Base-by-base conservation (phyloP, 2,329 filamentous ascomycete species). In the Ophiosphaerella korrae region DNA sequence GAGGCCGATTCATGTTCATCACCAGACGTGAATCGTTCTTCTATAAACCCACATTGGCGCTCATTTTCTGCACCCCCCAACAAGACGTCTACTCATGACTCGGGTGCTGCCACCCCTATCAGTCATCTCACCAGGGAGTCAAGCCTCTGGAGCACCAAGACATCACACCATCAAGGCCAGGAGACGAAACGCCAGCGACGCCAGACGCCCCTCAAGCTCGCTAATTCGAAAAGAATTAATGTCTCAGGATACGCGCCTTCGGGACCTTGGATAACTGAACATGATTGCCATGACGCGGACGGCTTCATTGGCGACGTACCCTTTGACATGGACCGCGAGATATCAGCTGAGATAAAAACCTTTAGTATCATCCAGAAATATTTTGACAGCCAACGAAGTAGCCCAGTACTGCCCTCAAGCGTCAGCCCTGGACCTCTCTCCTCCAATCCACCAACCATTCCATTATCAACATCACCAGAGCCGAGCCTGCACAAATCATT, bases 291-390 rank as follows among this genome's bases (percentile, higher is more conserved):
- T 46, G 58, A 48, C 23, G 58, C 57, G 7, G 52, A 48, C 31
- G 60, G 61, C n/a, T 55, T 50, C n/a, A 50, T 60, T 42, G 52
- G 55, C 29, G 53, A 63, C n/a, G 39, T 58, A 21, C 51, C 63
- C 14, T 58, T 63, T 9, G 58, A 67, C 38, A 57, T 61, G 16
- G 62, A 69, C 23, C 63, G 64, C 18, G 56, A 62, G 13, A 48
- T 57, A 18, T 50, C 58, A 7, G 60, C 50, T 7, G 63, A 65
- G 14, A 50, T 61, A 33, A 63, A 62, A n/a, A 63, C 63, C 4
- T 65, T 66, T 44, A 51, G 64, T 18, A 60, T 68, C 7, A 65
- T 69, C 23, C 64, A 71, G 37, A 62, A 64, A 43, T 70, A 70
- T 35, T 68, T 66, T 39, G 60, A 68, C 26, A 64, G 58, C 41